Percentiles rank a stretch among this genome's conserved stretches.
Evolutionary conservation across 208 protist genomes (phyloP).

Genomic region (Herpetomonas tarakana): DNA sequence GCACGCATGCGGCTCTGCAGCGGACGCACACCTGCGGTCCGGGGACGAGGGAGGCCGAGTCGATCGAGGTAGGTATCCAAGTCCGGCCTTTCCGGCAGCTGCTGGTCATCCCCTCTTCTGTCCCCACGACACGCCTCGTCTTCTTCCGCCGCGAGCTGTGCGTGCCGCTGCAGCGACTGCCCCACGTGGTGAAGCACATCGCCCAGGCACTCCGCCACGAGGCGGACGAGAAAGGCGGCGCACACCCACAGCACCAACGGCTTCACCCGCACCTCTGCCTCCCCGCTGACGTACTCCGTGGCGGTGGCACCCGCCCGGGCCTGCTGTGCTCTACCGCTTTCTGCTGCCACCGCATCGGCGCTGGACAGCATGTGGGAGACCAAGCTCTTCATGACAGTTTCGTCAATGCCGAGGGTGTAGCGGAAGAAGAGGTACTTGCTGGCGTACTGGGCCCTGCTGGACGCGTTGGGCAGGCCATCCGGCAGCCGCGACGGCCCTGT

Average conservation of each 20-base stretch:
- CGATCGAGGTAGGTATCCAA: slow-evolving; percentile 23
- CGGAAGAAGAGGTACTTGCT: slow-evolving; percentile 80
- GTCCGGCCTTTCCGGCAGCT: too few relatives aligned
- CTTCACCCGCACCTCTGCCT: slow-evolving; percentile 14
- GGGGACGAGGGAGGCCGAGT: slow-evolving; percentile 21
- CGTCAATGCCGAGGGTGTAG: slow-evolving; percentile 59
- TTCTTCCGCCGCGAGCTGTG: slow-evolving; percentile 54
- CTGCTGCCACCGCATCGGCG: neutral
- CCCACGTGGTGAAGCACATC: slow-evolving; percentile 72
- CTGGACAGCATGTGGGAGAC: slow-evolving; percentile 17
- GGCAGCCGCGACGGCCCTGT: slow-evolving; percentile 42
- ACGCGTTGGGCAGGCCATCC: slow-evolving; percentile 60
- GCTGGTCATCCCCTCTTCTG: neutral
- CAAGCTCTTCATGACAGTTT: slow-evolving; percentile 28
- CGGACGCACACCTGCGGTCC: slow-evolving; percentile 35
- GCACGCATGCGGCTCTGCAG: slow-evolving; percentile 41
- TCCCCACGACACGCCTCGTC: too few relatives aligned
- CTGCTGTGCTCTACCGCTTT: neutral
- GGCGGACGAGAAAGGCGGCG: slow-evolving; percentile 62
- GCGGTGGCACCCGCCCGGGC: neutral
- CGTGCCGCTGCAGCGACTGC: slow-evolving; percentile 55
- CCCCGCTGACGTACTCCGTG: slow-evolving; percentile 28
- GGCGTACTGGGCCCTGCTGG: slow-evolving; percentile 57
- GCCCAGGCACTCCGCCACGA: slow-evolving; percentile 69
- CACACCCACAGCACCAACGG: slow-evolving; percentile 69